Base-by-base conservation (phyloP, 2,329 filamentous ascomycete species). In the Cercospora berteroae region DNA sequence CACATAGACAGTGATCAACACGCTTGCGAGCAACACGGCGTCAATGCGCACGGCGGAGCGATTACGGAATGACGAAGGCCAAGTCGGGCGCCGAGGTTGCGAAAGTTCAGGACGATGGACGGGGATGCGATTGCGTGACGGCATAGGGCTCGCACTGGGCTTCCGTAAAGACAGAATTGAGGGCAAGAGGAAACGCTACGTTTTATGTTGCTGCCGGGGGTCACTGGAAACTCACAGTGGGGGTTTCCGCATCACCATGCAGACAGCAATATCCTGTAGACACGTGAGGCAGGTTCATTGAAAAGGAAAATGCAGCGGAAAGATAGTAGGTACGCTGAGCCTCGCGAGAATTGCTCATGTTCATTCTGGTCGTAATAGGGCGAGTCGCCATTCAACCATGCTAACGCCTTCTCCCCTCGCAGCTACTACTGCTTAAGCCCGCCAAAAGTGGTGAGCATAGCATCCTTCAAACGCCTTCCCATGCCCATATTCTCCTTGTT, bases 381-480 rank as follows among this genome's bases (percentile, higher is more conserved):
- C 44, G 44, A 50, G 20, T 50, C 44, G 44, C 63, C 66, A 44
- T 68, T 63, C 12, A 65, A 62, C 58, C 42, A 62, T 23, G 44
- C 31, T 13, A 55, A 56, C 57, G 44, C 57, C 42, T 48, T 61
- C 39, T 60, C 18, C 31, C 16, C 13, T 29, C 27, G 48, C 23
- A 56, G 27, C 25, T 25, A 18, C 44, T 63, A 50, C 48, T 61
- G 55, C 64, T 61, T 68, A 8, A 39, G 20, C 33, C 63, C 63
- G 29, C 66, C 57, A 36, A 67, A 59, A 5, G 52, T 64, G 52
- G 62, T 67, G 36, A 60, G 63, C 18, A 67, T 36, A 36, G 69
- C 69, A 64, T 64, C 67, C 67, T 65, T 71, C 44, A 73, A 65
- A 65, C 71, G 70, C 68, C 69, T 64, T 67, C 69, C 71, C 48